Conservation (phyloP, 352 stramenopile species). For the Pelagophyceae sp. region DNA sequence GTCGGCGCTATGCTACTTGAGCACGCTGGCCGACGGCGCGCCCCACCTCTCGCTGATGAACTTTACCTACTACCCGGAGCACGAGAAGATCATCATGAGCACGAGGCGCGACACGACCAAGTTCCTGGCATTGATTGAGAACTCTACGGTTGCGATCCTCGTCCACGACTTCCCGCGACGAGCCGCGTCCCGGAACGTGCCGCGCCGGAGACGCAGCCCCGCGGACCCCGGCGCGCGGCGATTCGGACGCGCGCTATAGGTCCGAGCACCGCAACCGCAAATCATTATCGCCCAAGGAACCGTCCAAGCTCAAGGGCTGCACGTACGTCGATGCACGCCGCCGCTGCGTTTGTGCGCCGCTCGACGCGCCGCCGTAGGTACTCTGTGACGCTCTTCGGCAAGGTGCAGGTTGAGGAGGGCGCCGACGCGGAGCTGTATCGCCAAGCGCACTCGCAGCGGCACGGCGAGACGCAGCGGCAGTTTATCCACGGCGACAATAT, state of each 20-base stretch:
- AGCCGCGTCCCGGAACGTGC: not conserved
- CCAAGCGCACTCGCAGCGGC: constrained; percentile 26
- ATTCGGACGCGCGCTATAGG: not conserved
- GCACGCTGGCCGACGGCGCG: constrained; percentile 30
- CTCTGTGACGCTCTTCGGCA: constrained; percentile 35
- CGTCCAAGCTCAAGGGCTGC: not conserved
- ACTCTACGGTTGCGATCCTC: constrained; percentile 19
- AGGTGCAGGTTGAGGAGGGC: constrained; percentile 26
- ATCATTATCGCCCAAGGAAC: constrained; percentile 22
- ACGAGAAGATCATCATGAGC: constrained; percentile 37
- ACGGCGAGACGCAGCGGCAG: constrained; percentile 24
- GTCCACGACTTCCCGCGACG: constrained; percentile 24
- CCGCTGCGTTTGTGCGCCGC: too few species aligned
- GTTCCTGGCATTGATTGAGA: constrained; percentile 28
- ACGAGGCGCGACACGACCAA: constrained; percentile 39
- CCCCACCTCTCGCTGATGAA: constrained; percentile 41
- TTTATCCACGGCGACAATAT: constrained; percentile 32
- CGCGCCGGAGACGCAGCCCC: constrained; percentile 20
- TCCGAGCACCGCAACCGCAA: not conserved
- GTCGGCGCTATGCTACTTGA: constrained; percentile 32
- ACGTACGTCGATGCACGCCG: too few species aligned
- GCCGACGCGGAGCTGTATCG: constrained; percentile 28
- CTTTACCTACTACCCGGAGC: constrained; percentile 34
- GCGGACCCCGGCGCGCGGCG: not conserved
- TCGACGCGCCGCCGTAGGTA: too few species aligned